Percentiles rank a stretch among this genome's conserved stretches.
Evolutionary conservation across 345 rosid genomes (phyloP).

Genomic region (Populus nigra): DNA sequence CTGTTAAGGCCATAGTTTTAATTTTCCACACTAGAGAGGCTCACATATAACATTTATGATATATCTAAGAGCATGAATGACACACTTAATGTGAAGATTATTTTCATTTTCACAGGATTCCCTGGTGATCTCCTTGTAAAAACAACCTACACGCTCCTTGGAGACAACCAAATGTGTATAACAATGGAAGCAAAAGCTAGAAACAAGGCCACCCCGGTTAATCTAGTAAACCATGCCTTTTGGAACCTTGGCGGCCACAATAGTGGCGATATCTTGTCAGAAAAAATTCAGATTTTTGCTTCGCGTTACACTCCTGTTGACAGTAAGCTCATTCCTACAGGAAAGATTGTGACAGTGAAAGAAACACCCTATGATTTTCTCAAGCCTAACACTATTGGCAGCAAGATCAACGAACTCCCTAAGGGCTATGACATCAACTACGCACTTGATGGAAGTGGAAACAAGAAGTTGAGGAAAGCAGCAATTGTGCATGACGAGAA

Average conservation of each 20-base stretch:
- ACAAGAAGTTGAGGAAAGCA: slow-evolving; percentile 41
- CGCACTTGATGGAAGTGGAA: slow-evolving; percentile 41
- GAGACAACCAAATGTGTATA: slow-evolving; percentile 42
- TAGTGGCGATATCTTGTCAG: slow-evolving; percentile 64
- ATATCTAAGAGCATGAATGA: too few relatives aligned
- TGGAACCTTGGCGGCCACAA: slow-evolving; percentile 90
- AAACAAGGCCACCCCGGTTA: slow-evolving; percentile 75
- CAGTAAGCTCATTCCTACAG: slow-evolving; percentile 67
- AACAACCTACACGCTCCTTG: slow-evolving; percentile 45
- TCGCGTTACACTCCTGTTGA: slow-evolving; percentile 65
- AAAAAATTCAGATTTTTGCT: slow-evolving; percentile 60
- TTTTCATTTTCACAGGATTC: slow-evolving; percentile 49
- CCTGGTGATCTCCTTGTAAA: slow-evolving; percentile 60
- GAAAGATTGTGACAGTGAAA: slow-evolving; percentile 50
- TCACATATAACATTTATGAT: too few relatives aligned
- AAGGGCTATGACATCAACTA: slow-evolving; percentile 79
- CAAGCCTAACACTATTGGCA: slow-evolving; percentile 42
- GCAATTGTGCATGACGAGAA: slow-evolving; percentile 58
- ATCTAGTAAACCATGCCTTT: slow-evolving; percentile 81
- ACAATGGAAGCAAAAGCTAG: slow-evolving; percentile 69
- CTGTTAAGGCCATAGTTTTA: too few relatives aligned
- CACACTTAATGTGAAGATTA: too few relatives aligned
- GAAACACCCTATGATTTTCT: slow-evolving; percentile 88
- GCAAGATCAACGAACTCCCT: slow-evolving; percentile 50
- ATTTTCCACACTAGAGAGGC: too few relatives aligned